Conservation (phyloP, 139 green algal genomes). For the Yamagishiella unicocca region DNA sequence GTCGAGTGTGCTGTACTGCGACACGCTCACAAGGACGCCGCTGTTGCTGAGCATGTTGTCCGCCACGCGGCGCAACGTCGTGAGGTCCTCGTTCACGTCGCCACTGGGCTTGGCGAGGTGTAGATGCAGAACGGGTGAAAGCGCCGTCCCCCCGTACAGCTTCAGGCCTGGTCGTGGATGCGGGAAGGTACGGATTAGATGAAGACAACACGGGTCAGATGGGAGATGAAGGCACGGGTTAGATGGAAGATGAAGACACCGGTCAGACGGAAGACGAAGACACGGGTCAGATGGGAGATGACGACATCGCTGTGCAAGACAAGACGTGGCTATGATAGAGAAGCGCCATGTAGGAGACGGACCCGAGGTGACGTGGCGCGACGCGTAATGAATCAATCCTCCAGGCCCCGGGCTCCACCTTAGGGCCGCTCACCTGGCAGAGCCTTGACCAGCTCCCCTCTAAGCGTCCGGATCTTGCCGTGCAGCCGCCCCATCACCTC, state of each 20-base stretch:
- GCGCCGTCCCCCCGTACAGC: slow-evolving; percentile 49
- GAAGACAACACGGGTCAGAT: no score
- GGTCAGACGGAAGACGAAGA: no score
- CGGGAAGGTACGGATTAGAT: no score
- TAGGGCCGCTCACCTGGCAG: slow-evolving; percentile 61
- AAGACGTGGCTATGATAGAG: no score
- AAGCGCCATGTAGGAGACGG: no score
- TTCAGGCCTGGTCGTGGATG: slow-evolving; percentile 50
- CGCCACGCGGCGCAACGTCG: slow-evolving; percentile 17
- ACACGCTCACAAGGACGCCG: slow-evolving; percentile 68
- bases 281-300: no score
- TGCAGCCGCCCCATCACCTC: slow-evolving; percentile 48
- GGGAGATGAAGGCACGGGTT: no score
- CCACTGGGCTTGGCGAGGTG: slow-evolving; percentile 52
- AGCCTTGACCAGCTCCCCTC: slow-evolving; percentile 51
- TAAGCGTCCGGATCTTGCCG: slow-evolving; percentile 58
- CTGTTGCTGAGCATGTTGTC: slow-evolving; percentile 45
- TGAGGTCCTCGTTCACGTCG: background rate
- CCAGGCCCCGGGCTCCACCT: no score
- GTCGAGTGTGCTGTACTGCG: slow-evolving; percentile 73
- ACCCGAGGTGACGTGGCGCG: no score
- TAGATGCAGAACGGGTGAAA: slow-evolving; percentile 77
- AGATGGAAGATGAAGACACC: no score
- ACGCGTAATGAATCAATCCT: no score
- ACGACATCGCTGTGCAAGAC: no score